Percentiles rank a stretch among this genome's conserved stretches.
These are phyloP conservation scores for Leccinum olivaceopallidum DNA, from an alignment of 768 basidiomycete genomes.

Conservation along the genomic window DNA sequence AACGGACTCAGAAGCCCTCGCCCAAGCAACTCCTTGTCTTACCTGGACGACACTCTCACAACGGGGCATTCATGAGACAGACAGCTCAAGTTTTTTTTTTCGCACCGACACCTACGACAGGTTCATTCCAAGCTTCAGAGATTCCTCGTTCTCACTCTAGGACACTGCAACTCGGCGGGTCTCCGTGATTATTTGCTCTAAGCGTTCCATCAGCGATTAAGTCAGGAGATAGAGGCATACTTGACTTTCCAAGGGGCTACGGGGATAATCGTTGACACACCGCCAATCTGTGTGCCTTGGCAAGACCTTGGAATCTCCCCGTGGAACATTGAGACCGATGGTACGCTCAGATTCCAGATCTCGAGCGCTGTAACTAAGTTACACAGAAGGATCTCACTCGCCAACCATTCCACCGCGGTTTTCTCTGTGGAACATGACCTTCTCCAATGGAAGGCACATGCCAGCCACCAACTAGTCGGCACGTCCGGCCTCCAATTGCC, in stretches of 20 bases:
- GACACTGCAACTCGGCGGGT: background rate
- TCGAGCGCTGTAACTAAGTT: background rate
- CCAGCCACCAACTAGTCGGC: too few species aligned
- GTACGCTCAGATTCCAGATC: background rate
- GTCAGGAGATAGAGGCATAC: background rate
- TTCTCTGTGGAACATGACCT: slow-evolving; percentile 1
- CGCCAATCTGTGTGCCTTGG: background rate
- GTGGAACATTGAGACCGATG: background rate
- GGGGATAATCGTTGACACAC: background rate
- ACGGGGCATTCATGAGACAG: too few species aligned
- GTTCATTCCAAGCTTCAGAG: too few species aligned
- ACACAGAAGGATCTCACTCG: background rate
- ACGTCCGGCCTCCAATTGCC: background rate
- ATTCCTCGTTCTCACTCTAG: too few species aligned
- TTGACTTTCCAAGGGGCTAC: background rate
- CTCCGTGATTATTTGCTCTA: too few species aligned
- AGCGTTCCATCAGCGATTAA: background rate
- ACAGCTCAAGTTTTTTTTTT: too few species aligned
- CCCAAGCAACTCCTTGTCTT: too few species aligned
- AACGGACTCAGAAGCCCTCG: too few species aligned
- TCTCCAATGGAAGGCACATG: background rate
- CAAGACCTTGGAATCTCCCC: background rate
- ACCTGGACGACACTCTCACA: too few species aligned
- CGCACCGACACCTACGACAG: too few species aligned
- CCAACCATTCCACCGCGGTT: too few species aligned